Evolutionary conservation across 148 eudicot genomes (phyloP), one percentile per base, ranked within the genome.

Genomic region (Rhododendron ferrugineum): DNA sequence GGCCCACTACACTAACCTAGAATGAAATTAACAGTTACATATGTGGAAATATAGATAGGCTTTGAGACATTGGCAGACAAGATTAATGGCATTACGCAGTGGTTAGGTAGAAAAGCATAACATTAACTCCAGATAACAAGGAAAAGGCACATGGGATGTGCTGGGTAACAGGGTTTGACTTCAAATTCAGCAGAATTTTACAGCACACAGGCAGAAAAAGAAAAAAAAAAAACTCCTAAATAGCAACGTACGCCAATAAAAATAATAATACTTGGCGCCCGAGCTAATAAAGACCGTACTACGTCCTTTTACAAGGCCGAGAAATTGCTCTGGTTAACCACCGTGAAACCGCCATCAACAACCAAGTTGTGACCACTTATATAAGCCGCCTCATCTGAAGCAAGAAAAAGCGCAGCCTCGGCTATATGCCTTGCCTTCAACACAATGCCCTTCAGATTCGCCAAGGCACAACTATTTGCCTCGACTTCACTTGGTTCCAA

Each of bases 311-410:
- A 50, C 49, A 52, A 30, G 32, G 68, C 22, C 0, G 47, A 30
- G 83, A 76, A 47, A 40, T 84, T 16, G 85, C 9, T 30, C 18
- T 1, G 90, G 85, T 66, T 89, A 37, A 91, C 93, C 36, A 94
- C 93, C 30, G 95, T 88, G 79, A 94, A 91, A 2, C 99, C 98
- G 1, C 98, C 98, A 70, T 96, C 99, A 30, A 96, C 90, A 0
- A 85, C 91, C 86, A 96, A 85, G 81, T 96, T 92, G 42, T 92
- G 98, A 15, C 98, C 99, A 36, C 93, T 95, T 8, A 93, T 86
- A 49, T 90, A 96, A 62, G 89, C 93, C 2, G 99, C 93, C 68
- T 96, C 97, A 80, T 96, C 95, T 0, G 97, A 95, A 28, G 97
- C 98, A 6, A 95, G 90, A 85, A 92, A 96, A 79, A 96, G 87